A percentile compares a stretch with the other conserved stretches of the same genome.
Evolutionary conservation across 495 filamentous ascomycete species (phyloP).

Genomic region (Cercophora samala): DNA sequence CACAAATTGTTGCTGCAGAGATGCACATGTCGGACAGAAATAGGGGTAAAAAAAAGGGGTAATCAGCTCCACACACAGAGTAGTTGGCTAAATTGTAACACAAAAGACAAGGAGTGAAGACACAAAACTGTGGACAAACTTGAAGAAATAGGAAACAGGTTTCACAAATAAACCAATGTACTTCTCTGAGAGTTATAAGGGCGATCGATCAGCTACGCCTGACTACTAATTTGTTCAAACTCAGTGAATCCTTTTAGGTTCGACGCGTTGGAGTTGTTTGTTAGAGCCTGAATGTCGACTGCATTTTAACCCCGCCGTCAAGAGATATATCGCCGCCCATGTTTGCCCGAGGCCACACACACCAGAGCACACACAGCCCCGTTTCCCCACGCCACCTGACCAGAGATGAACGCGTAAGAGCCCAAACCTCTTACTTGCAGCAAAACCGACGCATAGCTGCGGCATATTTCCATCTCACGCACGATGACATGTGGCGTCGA

Average conservation of each 20-base stretch:
- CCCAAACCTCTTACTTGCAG: not conserved
- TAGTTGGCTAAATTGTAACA: not conserved
- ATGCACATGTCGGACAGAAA: not conserved
- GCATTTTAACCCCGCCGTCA: too few species aligned
- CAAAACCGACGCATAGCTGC: not conserved
- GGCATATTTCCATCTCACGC: not conserved
- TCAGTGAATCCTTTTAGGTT: too few species aligned
- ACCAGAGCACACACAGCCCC: not conserved
- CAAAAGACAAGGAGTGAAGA: not conserved
- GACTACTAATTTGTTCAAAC: too few species aligned
- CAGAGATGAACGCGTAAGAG: not conserved
- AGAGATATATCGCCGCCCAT: too few species aligned
- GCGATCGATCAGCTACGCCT: too few species aligned
- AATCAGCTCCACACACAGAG: not conserved
- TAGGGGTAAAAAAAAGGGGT: not conserved
- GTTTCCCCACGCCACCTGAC: not conserved
- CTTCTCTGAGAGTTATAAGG: too few species aligned
- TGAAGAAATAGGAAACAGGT: too few species aligned
- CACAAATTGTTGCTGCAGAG: not conserved
- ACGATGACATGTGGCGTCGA: not conserved
- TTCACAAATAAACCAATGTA: too few species aligned
- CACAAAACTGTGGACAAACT: too few species aligned
- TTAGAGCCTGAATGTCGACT: too few species aligned
- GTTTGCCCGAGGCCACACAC: too few species aligned
- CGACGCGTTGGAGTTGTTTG: too few species aligned